Evolutionary conservation across 495 filamentous ascomycete genomes (phyloP).

Genomic region (Cercophora scortea): DNA sequence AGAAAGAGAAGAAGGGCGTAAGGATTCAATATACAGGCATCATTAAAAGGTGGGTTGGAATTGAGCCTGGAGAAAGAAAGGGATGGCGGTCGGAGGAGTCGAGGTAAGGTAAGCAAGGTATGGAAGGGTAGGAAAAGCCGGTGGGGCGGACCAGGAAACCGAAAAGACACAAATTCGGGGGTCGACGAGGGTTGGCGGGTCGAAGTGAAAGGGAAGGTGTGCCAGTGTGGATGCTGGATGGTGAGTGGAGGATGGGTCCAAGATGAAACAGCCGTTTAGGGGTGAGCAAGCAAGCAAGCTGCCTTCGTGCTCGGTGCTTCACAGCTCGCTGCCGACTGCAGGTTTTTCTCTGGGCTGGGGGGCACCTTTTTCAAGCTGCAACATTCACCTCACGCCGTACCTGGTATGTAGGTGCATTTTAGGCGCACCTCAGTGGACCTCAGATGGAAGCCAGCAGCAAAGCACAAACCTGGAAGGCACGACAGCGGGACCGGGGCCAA

Average conservation of each 20-base stretch:
- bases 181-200: conserved; percentile 9
- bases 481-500: no score
- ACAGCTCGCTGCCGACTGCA: conserved; percentile 1
- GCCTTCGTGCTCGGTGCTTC: no score
- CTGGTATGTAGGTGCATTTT: no score
- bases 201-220: conserved; percentile 11
- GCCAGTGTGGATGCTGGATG: not conserved
- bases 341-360: not conserved
- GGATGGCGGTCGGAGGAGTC: conserved; percentile 9
- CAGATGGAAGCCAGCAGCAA: no score
- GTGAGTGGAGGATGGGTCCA: conserved; percentile 5
- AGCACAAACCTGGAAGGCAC: no score
- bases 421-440: no score
- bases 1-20: conserved; percentile 9
- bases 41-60: conserved; percentile 15
- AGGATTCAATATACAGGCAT: conserved; percentile 25
- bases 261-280: conserved; percentile 21
- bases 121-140: conserved; percentile 3
- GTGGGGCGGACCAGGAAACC: conserved; percentile 12
- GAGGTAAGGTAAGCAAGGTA: not conserved
- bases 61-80: conserved; percentile 22
- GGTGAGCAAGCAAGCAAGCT: not conserved
- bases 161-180: conserved; percentile 7
- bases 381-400: not conserved
- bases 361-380: not conserved